A percentile compares a stretch with the other conserved stretches of the same genome.
Evolutionary conservation across 345 rosid species (phyloP).

Genomic region (Sapria himalayana): DNA sequence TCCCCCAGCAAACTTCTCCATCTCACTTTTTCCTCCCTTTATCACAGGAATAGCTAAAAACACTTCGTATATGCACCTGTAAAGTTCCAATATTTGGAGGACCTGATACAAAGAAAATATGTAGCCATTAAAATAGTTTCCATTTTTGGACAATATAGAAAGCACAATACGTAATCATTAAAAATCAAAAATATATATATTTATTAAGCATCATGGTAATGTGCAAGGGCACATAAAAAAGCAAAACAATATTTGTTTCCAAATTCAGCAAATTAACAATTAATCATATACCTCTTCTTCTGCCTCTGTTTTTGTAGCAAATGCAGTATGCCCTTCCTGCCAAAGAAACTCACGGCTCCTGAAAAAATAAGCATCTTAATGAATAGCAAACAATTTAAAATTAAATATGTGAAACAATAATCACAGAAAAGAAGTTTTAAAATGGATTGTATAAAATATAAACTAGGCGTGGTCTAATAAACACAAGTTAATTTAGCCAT

Average conservation of each 20-base stretch:
- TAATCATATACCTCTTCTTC: constrained; percentile 56
- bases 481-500: no score
- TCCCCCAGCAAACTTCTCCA: constrained; percentile 96
- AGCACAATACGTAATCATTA: no score
- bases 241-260: no score
- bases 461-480: no score
- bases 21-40: constrained; percentile 90
- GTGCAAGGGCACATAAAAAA: no score
- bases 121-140: neutral
- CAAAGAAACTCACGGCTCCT: constrained; percentile 98
- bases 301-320: constrained; percentile 69
- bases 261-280: no score
- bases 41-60: constrained; percentile 77
- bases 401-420: neutral
- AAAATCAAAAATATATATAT: no score
- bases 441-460: no score
- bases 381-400: no score
- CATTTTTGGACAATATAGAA: no score
- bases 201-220: no score
- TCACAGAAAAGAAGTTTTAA: neutral
- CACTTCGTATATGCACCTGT: constrained; percentile 74
- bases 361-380: neutral
- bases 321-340: constrained; percentile 99
- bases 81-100: constrained; percentile 65
- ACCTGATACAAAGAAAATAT: constrained; percentile 19